phyloP scores from a whole-genome alignment of 257 asterid genomes.

The Ophiorrhiza pumila region DNA sequence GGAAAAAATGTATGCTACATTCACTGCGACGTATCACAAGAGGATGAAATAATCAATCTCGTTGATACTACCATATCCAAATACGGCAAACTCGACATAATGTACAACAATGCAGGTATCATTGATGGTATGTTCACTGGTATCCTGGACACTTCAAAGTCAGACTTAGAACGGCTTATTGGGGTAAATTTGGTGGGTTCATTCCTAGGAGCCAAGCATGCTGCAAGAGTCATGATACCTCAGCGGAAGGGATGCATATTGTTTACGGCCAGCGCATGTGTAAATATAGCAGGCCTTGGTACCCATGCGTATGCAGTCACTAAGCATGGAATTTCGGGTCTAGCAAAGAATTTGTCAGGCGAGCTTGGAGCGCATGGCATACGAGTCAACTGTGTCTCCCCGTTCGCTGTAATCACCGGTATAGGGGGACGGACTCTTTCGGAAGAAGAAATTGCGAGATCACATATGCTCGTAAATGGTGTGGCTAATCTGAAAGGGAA shows the following conservation, averaged over 20 bases:
- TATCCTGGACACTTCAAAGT: constrained; percentile 21
- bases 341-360: constrained; percentile 32
- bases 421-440: not conserved
- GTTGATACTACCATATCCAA: constrained; percentile 31
- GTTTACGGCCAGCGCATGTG: not conserved
- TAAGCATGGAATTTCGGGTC: constrained; percentile 40
- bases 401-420: constrained; percentile 29
- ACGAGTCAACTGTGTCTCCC: constrained; percentile 51
- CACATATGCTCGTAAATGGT: not conserved
- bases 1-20: constrained; percentile 24
- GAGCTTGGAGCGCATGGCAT: constrained; percentile 51
- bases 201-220: constrained; percentile 49
- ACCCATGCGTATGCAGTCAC: constrained; percentile 6
- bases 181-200: constrained; percentile 37
- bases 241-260: constrained; percentile 28
- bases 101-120: constrained; percentile 53
- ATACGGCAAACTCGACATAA: constrained; percentile 44
- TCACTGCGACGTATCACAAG: constrained; percentile 50
- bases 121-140: constrained; percentile 1
- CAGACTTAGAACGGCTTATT: constrained; percentile 22
- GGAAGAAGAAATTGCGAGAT: not conserved
- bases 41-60: constrained; percentile 27
- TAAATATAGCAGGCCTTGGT: not conserved
- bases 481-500: constrained; percentile 12
- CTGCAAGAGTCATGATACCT: constrained; percentile 47